phyloP scores from a whole-genome alignment of 805 yeast genomes.

The Candida cerambycidarum region DNA sequence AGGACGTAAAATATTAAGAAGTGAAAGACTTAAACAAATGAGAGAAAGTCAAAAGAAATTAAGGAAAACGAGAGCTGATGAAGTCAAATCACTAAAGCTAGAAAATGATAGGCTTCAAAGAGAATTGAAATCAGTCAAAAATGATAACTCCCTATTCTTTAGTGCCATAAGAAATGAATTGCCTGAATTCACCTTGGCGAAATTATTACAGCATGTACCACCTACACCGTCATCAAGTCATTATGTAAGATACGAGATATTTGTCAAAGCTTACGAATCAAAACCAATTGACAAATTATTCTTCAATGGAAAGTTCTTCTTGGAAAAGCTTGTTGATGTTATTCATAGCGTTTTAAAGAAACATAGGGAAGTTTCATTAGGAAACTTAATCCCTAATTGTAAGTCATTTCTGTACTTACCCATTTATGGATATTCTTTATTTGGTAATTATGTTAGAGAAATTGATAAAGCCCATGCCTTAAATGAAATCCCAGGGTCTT shows the following conservation, averaged over 20 bases:
- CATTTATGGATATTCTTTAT: constrained; percentile 9
- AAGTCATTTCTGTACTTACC: constrained; percentile 8
- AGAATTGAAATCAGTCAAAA: constrained; percentile 1
- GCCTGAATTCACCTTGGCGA: constrained; percentile 6
- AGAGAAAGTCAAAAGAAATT: constrained; percentile 11
- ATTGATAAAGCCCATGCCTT: neutral
- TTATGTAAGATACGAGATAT: constrained; percentile 1
- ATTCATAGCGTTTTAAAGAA: neutral
- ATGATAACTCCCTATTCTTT: constrained; percentile 5
- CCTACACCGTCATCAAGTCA: neutral
- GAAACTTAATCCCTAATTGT: neutral
- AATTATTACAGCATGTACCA: constrained; percentile 7
- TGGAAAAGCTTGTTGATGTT: neutral
- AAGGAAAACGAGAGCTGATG: constrained; percentile 5
- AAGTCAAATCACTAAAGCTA: neutral
- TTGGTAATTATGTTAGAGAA: constrained; percentile 9
- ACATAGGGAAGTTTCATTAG: constrained; percentile 1
- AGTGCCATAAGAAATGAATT: neutral
- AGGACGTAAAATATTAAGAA: constrained; percentile 8
- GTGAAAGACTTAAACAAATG: constrained; percentile 10
- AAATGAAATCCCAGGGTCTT: constrained; percentile 5
- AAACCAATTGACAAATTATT: constrained; percentile 1
- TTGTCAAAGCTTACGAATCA: constrained; percentile 3
- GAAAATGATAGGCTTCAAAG: constrained; percentile 6
- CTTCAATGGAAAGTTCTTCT: neutral